A percentile compares a stretch with the other conserved stretches of the same genome.
Conservation (phyloP, 495 filamentous ascomycete species). For the Aspergillus haitiensis region DNA sequence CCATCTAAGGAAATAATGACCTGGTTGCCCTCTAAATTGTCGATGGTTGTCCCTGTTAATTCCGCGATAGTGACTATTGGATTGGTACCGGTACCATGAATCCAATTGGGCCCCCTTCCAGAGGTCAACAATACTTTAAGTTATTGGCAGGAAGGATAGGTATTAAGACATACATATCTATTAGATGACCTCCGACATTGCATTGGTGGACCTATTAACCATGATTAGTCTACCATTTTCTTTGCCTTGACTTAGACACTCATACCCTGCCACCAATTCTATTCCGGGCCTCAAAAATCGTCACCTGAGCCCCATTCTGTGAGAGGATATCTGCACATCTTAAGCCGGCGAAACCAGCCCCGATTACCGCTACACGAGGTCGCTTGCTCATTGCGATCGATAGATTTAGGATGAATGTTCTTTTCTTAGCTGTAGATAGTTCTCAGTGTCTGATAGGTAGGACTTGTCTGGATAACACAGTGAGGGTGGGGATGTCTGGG, state of each 20-base stretch:
- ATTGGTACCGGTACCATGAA: constrained; percentile 83
- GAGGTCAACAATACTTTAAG: constrained; percentile 13
- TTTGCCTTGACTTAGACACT: constrained; percentile 5
- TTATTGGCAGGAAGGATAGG: neutral
- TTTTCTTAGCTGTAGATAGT: neutral
- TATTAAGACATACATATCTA: constrained; percentile 45
- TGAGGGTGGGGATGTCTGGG: neutral
- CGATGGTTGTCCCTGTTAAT: constrained; percentile 60
- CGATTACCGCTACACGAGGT: constrained; percentile 71
- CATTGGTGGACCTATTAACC: constrained; percentile 41
- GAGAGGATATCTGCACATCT: constrained; percentile 81
- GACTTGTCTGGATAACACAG: neutral
- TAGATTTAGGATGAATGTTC: neutral
- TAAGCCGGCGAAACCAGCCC: constrained; percentile 85
- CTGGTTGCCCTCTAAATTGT: constrained; percentile 54
- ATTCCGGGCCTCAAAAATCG: constrained; percentile 81
- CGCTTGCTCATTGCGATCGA: constrained; percentile 25
- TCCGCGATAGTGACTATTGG: constrained; percentile 79
- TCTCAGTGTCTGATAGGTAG: neutral
- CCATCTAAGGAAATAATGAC: constrained; percentile 66
- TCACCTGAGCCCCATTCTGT: constrained; percentile 76
- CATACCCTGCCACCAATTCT: constrained; percentile 79
- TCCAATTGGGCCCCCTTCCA: constrained; percentile 86
- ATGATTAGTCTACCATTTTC: neutral
- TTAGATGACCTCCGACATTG: constrained; percentile 39